phyloP scores from a whole-genome alignment of 2,329 filamentous ascomycete genomes.

The Apiospora koreana region DNA sequence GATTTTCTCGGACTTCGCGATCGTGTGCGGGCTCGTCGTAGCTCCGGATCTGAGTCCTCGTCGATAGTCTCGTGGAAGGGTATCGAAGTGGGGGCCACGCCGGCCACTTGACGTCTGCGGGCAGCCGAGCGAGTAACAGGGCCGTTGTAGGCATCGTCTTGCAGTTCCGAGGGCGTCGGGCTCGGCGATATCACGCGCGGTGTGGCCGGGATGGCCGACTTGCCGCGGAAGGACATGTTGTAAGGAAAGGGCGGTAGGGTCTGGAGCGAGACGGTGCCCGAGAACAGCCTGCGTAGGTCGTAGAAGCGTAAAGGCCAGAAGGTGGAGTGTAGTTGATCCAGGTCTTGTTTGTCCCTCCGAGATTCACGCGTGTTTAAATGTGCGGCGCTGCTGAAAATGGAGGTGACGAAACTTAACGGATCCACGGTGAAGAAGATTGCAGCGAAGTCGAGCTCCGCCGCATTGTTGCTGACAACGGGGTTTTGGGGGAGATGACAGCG shows the following conservation, averaged over 20 bases:
- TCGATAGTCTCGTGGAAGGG: constrained; percentile 61
- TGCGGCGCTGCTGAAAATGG: constrained; percentile 33
- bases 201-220: constrained; percentile 67
- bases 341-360: constrained; percentile 47
- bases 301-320: constrained; percentile 51
- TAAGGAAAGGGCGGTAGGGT: constrained; percentile 61
- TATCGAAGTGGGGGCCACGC: constrained; percentile 46
- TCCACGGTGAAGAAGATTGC: constrained; percentile 59
- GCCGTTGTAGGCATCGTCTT: constrained; percentile 62
- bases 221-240: constrained; percentile 53
- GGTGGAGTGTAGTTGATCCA: constrained; percentile 42
- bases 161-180: constrained; percentile 67
- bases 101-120: constrained; percentile 51
- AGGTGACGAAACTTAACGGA: constrained; percentile 46
- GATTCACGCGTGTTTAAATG: constrained; percentile 38
- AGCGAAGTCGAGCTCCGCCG: constrained; percentile 59
- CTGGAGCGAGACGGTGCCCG: constrained; percentile 57
- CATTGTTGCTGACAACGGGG: constrained; percentile 42
- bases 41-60: constrained; percentile 53
- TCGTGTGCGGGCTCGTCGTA: constrained; percentile 66
- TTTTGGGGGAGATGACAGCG: constrained; percentile 3
- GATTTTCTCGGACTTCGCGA: constrained; percentile 67
- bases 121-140: constrained; percentile 77
- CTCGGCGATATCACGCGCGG: constrained; percentile 90
- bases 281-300: constrained; percentile 50